Evolutionary conservation across 2,329 filamentous ascomycete genomes (phyloP).

Genomic region (Helminthosporium solani): DNA sequence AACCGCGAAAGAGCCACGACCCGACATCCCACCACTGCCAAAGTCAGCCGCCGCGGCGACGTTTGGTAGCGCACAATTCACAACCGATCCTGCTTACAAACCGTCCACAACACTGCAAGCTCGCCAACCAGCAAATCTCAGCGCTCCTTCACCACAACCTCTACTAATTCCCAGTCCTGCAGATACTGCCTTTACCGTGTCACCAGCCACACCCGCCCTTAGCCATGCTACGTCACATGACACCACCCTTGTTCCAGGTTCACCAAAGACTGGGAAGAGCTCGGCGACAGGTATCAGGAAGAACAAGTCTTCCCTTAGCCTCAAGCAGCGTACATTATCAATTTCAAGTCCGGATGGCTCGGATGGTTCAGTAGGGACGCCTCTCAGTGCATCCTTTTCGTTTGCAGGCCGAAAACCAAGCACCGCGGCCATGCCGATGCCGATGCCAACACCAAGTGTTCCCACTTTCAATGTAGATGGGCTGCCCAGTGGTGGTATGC

Average conservation of each 20-base stretch:
- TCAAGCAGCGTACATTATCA: constrained; percentile 75
- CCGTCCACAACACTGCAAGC: constrained; percentile 33
- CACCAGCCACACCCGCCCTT: constrained; percentile 40
- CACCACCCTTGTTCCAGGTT: constrained; percentile 39
- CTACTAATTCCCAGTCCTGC: constrained; percentile 42
- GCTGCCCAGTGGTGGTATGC: constrained; percentile 65
- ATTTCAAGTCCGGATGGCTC: constrained; percentile 59
- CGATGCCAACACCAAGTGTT: constrained; percentile 67
- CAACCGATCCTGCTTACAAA: constrained; percentile 33
- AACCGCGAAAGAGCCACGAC: constrained; percentile 34
- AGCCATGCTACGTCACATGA: constrained; percentile 48
- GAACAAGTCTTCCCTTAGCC: constrained; percentile 59
- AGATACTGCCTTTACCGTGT: constrained; percentile 45
- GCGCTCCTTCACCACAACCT: constrained; percentile 34
- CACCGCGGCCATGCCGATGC: constrained; percentile 62
- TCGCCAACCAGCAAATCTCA: constrained; percentile 24
- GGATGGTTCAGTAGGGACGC: constrained; percentile 72
- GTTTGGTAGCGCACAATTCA: constrained; percentile 27
- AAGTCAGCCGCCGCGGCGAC: constrained; percentile 38
- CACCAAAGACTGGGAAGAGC: constrained; percentile 36
- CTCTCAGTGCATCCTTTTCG: constrained; percentile 67
- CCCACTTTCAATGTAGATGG: constrained; percentile 61
- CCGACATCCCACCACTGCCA: constrained; percentile 35
- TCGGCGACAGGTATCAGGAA: constrained; percentile 44
- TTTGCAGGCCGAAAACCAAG: constrained; percentile 50